These are phyloP conservation scores for Piloderma croceum DNA, from an alignment of 768 basidiomycete genomes.

Conservation along the genomic window DNA sequence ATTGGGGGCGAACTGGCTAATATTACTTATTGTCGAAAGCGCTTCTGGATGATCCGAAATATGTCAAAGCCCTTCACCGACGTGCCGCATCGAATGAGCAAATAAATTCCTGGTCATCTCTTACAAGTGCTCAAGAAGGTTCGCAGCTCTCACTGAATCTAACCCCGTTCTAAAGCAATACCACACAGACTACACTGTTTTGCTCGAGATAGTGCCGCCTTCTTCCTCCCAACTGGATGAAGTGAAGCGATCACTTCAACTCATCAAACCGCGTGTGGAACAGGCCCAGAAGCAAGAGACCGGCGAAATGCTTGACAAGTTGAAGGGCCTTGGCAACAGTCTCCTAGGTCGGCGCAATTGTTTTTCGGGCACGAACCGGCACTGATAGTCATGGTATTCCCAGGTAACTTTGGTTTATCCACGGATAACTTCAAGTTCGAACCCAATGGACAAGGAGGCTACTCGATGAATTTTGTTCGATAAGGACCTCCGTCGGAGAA, in stretches of 20 bases:
- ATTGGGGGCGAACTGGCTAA: too few relatives aligned
- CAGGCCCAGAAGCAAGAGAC: slow-evolving; percentile 82
- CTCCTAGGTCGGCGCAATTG: slow-evolving; percentile 59
- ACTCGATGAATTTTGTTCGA: slow-evolving; percentile 80
- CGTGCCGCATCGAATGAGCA: slow-evolving; percentile 83
- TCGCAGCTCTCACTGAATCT: too few relatives aligned
- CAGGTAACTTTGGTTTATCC: slow-evolving; percentile 89
- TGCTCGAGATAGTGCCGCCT: slow-evolving; percentile 60
- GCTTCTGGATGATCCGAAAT: slow-evolving; percentile 77
- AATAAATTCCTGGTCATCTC: slow-evolving; percentile 76
- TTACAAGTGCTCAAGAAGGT: slow-evolving; percentile 85
- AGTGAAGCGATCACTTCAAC: slow-evolving; percentile 42
- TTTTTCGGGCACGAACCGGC: not conserved
- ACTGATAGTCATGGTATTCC: not conserved
- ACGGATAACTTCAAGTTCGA: slow-evolving; percentile 97
- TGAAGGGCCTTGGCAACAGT: slow-evolving; percentile 89
- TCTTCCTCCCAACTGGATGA: slow-evolving; percentile 45
- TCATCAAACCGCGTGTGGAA: slow-evolving; percentile 64
- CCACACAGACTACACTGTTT: slow-evolving; percentile 64
- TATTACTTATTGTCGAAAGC: too few relatives aligned
- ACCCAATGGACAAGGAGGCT: slow-evolving; percentile 92
- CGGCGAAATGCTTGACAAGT: slow-evolving; percentile 84
- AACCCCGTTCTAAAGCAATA: not conserved
- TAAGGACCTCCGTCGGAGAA: too few relatives aligned
- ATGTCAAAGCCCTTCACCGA: slow-evolving; percentile 84